Evolutionary conservation across 2,329 filamentous ascomycete species (phyloP).

Genomic region (Fusarium sp.): DNA sequence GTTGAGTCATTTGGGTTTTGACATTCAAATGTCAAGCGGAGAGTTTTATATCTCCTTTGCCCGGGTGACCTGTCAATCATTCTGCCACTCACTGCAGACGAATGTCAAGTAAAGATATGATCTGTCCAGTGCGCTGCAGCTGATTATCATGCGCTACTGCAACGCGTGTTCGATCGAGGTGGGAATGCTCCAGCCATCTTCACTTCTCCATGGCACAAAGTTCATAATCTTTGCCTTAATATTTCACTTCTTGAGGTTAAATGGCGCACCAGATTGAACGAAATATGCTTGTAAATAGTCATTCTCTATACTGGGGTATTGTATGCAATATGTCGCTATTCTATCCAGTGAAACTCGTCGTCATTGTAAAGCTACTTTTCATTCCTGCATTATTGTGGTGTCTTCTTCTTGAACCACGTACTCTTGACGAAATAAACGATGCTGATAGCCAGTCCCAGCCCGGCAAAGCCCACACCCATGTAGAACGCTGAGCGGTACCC

Average conservation of each 20-base stretch:
- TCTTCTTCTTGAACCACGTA: conserved; percentile 14
- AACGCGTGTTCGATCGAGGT: neutral
- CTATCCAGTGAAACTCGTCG: neutral
- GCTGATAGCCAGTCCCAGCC: conserved; percentile 25
- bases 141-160: neutral
- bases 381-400: neutral
- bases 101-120: too few relatives aligned
- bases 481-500: conserved; percentile 33
- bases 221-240: neutral
- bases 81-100: too few relatives aligned
- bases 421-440: conserved; percentile 35
- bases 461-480: conserved; percentile 34
- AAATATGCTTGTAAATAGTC: neutral
- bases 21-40: too few relatives aligned
- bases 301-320: conserved; percentile 1
- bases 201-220: too few relatives aligned
- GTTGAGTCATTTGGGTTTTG: too few relatives aligned
- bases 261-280: neutral
- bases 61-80: too few relatives aligned
- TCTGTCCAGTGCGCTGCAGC: neutral
- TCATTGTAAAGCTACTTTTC: too few relatives aligned
- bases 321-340: neutral
- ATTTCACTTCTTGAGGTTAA: neutral
- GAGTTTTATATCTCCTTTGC: too few relatives aligned
- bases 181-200: too few relatives aligned